Conservation (phyloP, 768 basidiomycete genomes). For the Phaffia tasmanica region DNA sequence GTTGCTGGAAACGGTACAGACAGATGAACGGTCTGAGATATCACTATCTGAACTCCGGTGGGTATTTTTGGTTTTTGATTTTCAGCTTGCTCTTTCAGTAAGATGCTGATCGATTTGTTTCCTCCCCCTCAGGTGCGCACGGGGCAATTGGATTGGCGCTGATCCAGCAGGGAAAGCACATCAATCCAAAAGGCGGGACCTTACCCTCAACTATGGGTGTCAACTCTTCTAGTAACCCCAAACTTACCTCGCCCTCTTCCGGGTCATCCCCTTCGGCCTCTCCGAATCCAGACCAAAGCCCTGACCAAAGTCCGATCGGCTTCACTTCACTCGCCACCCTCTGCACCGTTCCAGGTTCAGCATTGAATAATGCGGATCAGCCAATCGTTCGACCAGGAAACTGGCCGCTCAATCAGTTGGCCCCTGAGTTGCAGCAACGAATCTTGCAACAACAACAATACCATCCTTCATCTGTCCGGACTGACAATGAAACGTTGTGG, state of each 20-base stretch:
- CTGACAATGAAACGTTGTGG: background rate
- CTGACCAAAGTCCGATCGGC: too few relatives aligned
- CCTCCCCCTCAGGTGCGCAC: slow-evolving; percentile 69
- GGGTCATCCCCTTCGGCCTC: too few relatives aligned
- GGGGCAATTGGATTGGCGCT: slow-evolving; percentile 77
- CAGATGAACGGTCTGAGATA: slow-evolving; percentile 42
- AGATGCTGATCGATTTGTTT: background rate
- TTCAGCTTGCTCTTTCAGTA: background rate
- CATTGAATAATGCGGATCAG: too few relatives aligned
- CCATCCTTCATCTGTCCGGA: background rate
- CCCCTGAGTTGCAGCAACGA: background rate
- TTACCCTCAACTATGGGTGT: too few relatives aligned
- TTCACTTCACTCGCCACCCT: too few relatives aligned
- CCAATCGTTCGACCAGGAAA: too few relatives aligned
- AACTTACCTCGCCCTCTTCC: too few relatives aligned
- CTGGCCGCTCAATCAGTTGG: too few relatives aligned
- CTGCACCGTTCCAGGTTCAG: too few relatives aligned
- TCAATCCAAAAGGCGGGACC: slow-evolving; percentile 30
- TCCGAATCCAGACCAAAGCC: too few relatives aligned
- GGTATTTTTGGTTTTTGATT: slow-evolving; percentile 38
- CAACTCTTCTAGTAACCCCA: too few relatives aligned
- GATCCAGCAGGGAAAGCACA: slow-evolving; percentile 50
- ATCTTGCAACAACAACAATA: background rate
- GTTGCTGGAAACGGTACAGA: slow-evolving; percentile 67
- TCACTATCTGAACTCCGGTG: slow-evolving; percentile 11